phyloP scores from a whole-genome alignment of 352 stramenopile species.

The Phytopythium mirpurense region DNA sequence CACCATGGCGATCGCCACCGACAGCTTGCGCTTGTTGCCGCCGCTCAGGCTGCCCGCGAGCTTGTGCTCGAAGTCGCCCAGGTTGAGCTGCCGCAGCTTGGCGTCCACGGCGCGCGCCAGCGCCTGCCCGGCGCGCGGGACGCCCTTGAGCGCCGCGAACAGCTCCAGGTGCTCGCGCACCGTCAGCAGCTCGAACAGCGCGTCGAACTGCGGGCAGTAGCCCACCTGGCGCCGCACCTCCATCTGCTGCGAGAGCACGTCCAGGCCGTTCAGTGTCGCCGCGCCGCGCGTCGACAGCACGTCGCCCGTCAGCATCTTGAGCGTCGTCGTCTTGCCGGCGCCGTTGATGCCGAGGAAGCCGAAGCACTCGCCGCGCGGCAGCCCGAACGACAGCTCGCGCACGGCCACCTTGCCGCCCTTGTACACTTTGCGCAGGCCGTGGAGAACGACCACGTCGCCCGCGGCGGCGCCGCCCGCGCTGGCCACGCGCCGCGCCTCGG shows the following conservation, averaged over 20 bases:
- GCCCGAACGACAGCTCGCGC: conserved; percentile 56
- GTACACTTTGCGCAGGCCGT: conserved; percentile 78
- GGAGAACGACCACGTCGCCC: conserved; percentile 29
- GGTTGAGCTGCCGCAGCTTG: conserved; percentile 74
- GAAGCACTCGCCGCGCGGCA: conserved; percentile 89
- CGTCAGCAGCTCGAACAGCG: conserved; percentile 77
- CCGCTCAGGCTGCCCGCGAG: conserved; percentile 63
- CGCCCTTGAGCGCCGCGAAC: conserved; percentile 89
- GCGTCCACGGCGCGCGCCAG: conserved; percentile 20
- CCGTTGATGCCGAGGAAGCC: conserved; percentile 93
- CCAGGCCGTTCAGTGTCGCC: conserved; percentile 37
- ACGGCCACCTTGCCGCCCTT: conserved; percentile 68
- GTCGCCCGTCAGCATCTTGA: conserved; percentile 92
- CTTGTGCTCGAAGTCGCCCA: conserved; percentile 71
- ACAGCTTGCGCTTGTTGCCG: conserved; percentile 92
- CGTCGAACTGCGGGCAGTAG: conserved; percentile 91
- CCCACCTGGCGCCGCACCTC: conserved; percentile 69
- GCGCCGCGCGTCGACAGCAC: conserved; percentile 37
- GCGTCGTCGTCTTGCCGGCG: conserved; percentile 92
- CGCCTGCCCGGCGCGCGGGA: conserved; percentile 76
- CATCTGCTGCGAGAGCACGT: conserved; percentile 51
- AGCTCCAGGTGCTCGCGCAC: conserved; percentile 87
- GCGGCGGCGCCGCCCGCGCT: conserved; percentile 7
- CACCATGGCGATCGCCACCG: conserved; percentile 91
- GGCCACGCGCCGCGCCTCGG: conserved; percentile 29